Evolutionary conservation across 768 basidiomycete genomes (phyloP).

Genomic region (Boletus barrowsii): DNA sequence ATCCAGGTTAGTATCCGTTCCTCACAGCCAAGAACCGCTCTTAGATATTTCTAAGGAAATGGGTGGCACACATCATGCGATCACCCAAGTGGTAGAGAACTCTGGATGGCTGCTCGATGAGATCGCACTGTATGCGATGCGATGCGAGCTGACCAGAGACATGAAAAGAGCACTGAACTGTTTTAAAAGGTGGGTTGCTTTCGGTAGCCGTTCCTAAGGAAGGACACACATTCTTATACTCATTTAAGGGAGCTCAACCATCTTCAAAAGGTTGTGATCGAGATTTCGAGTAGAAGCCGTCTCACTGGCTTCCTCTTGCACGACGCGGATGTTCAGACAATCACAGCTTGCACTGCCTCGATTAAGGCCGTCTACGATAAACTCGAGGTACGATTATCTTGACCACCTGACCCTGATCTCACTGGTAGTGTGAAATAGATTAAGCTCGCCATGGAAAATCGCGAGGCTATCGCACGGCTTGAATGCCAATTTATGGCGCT

Average conservation of each 20-base stretch:
- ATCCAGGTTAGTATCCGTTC: conserved; percentile 5
- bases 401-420: background rate
- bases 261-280: conserved; percentile 7
- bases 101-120: conserved; percentile 15
- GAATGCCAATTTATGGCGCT: conserved; percentile 4
- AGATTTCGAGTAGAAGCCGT: background rate
- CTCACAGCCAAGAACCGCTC: background rate
- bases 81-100: conserved; percentile 9
- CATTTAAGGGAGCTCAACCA: conserved; percentile 5
- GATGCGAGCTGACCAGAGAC: background rate
- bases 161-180: conserved; percentile 1
- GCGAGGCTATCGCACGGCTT: no score
- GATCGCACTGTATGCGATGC: conserved; percentile 1
- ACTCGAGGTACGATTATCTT: conserved; percentile 1
- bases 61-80: conserved; percentile 11
- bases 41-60: conserved; percentile 4
- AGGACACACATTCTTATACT: background rate
- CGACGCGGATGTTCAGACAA: conserved; percentile 5
- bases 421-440: conserved; percentile 2
- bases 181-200: conserved; percentile 5
- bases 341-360: conserved; percentile 9
- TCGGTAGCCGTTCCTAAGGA: no score
- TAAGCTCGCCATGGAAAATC: background rate
- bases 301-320: conserved; percentile 6
- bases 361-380: conserved; percentile 7